Percentiles rank a stretch among this genome's conserved stretches.
Conservation (phyloP, 1,284 basidiomycete species). For the Xerocomus minutiporus region DNA sequence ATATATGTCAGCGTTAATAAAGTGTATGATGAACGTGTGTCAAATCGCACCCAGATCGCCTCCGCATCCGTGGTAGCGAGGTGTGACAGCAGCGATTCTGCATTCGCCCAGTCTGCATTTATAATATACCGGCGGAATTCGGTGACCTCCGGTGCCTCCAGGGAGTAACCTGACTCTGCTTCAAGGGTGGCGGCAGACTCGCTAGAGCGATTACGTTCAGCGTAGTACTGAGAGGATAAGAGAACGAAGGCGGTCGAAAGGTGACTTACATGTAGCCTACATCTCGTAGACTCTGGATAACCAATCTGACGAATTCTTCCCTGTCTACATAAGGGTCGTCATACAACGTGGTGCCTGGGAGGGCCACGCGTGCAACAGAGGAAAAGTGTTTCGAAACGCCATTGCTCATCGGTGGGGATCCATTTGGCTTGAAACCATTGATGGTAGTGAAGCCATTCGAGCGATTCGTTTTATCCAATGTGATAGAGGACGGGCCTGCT, state of each 20-base stretch:
- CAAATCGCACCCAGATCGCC: conserved; percentile 53
- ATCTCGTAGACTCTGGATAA: conserved; percentile 88
- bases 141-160: conserved; percentile 77
- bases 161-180: conserved; percentile 86
- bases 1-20: conserved; percentile 20
- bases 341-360: conserved; percentile 69
- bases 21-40: conserved; percentile 11
- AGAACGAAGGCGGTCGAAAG: not conserved
- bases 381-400: conserved; percentile 45
- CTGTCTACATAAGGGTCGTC: conserved; percentile 76
- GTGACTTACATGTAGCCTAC: conserved; percentile 85
- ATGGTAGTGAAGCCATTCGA: conserved; percentile 50
- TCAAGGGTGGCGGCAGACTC: conserved; percentile 86
- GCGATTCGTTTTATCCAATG: conserved; percentile 41
- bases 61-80: conserved; percentile 67
- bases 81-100: conserved; percentile 65
- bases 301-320: conserved; percentile 88
- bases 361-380: conserved; percentile 51
- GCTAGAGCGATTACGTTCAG: conserved; percentile 40
- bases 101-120: conserved; percentile 80
- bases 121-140: conserved; percentile 82
- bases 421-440: conserved; percentile 38
- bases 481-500: conserved; percentile 52
- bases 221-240: conserved; percentile 10
- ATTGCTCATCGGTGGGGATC: conserved; percentile 36